Base-by-base conservation (phyloP, 2,329 filamentous ascomycete species). In the Colletotrichum sp. region DNA sequence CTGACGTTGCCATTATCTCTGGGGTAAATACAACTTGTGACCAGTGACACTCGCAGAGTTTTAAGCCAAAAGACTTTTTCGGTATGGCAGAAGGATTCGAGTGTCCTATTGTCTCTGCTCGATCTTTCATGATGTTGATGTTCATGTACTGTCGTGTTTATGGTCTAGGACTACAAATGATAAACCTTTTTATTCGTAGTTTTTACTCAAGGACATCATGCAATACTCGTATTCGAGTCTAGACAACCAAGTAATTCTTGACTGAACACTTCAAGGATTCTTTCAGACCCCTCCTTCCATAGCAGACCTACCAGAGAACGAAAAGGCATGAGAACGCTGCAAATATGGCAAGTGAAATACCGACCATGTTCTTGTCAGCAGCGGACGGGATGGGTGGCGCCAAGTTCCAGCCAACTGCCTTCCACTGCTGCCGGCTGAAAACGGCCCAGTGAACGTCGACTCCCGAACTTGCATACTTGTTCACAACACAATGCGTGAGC, bases 361-460 rank as follows among this genome's bases (percentile, higher is more conserved):
- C 29, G 9, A 24, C 34, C 11, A 34, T 1, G 12, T 18, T 55
- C 34, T 29, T 64, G 24, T 9, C 58, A 27, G 58, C 70, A 43
- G 27, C 34, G 21, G 57, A 69, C 15, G 70, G 66, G 16, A 72
- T 47, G 5, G 70, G 65, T 18, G 66, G 66, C 24, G 70, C 47
- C 47, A 27, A 34, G 24, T 55, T 62, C 65, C 65, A 51, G 5
- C 70, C 70, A 16, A 51, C 55, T 33, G 55, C 27, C 6, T 34
- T 47, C 70, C 34, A 51, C 65, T 72, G 65, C 8, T 31, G 47
- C 8, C 38, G 15, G n/a, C 57, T 47, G 9, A 43, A 72, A 13
- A 72, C 29, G 27, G 34, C 57, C 65, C 70, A 72, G 38, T 72
- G 70, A 16, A 69, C 58, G 24, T 72, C 65, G 8, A 31, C 33